Evolutionary conservation across 305 asterid genomes (phyloP), one percentile per base, ranked within the genome.

Genomic region (Fraxinus sp.): DNA sequence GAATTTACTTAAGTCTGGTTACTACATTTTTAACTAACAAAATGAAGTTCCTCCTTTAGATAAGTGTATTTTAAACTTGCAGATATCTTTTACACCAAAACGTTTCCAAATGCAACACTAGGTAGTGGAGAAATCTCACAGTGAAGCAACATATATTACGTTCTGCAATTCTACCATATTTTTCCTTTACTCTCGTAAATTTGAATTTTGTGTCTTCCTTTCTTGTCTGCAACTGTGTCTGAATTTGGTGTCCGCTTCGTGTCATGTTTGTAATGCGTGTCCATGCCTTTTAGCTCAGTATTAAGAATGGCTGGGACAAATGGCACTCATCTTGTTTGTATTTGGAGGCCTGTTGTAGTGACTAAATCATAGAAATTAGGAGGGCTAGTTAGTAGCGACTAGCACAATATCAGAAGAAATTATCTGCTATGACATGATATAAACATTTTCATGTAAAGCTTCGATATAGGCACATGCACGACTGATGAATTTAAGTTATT

Each of bases 71-170:
- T 33, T 30, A 14, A 57, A 49, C 24, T 59, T 70, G 78, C 55
- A 82, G 33, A 36, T 14, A 22, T 77, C 36, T 77, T 78, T 84
- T 41, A 13, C 79, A 36, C 11, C 33, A 43, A 39, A 30, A 22
- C n/a, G 14, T 62, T 79, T 83, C 76, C 80, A 57, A 78, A 74
- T 26, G 52, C 68, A 6, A 10, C 49, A 39, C 30, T n/a, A 28
- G 24, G 43, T 28, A 16, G 11, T 71, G 52, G 80, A 55, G 33
- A 72, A 37, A 30, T 75, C 46, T 11, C 18, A 28, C 5, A 5
- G 28, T 57, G 28, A 33, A 24, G 33, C 75, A 77, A 30, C 35
- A 43, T 8, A 11, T 78, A 55, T 33, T 68, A 11, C 11, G 16
- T 55, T 71, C 33, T 71, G 70, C 24, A 59, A 59, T 59, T 59